Percentiles rank a stretch among this genome's conserved stretches.
These are phyloP conservation scores for Phaeosphaeria sp. DNA, from an alignment of 2,329 filamentous ascomycete species.

Conservation along the genomic window DNA sequence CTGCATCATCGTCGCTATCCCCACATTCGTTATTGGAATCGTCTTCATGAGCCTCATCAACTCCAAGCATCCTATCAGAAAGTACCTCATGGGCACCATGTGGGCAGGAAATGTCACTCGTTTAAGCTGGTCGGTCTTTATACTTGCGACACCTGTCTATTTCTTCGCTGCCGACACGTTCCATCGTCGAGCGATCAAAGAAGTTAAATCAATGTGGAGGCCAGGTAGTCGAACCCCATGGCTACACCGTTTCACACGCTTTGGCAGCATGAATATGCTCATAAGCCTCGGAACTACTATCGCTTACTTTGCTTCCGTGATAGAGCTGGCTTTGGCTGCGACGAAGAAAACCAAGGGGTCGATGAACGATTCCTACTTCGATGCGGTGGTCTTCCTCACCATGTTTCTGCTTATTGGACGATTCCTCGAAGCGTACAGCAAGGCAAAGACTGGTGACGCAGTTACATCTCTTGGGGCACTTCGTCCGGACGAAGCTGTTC, in stretches of 20 bases:
- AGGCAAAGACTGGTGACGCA: slow-evolving; percentile 86
- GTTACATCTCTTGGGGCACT: slow-evolving; percentile 80
- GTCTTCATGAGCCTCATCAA: slow-evolving; percentile 87
- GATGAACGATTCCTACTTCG: slow-evolving; percentile 71
- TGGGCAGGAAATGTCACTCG: slow-evolving; percentile 73
- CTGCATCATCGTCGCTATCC: slow-evolving; percentile 73
- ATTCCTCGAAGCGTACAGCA: slow-evolving; percentile 88
- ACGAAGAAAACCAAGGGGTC: slow-evolving; percentile 44
- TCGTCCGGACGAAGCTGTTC: slow-evolving; percentile 75
- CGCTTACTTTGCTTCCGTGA: slow-evolving; percentile 83
- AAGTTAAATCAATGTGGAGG: slow-evolving; percentile 79
- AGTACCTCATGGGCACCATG: slow-evolving; percentile 74
- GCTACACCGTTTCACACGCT: slow-evolving; percentile 81
- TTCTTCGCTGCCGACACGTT: slow-evolving; percentile 87
- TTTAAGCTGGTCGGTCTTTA: slow-evolving; percentile 78
- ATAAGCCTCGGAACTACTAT: slow-evolving; percentile 89
- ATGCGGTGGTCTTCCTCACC: slow-evolving; percentile 90
- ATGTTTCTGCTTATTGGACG: slow-evolving; percentile 79
- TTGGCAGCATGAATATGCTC: slow-evolving; percentile 95
- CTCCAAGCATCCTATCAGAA: slow-evolving; percentile 61
- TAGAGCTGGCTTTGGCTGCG: slow-evolving; percentile 70
- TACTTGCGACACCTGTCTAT: slow-evolving; percentile 85
- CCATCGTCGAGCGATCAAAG: slow-evolving; percentile 78
- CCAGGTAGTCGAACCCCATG: slow-evolving; percentile 75
- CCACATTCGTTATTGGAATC: slow-evolving; percentile 85